Conservation (phyloP, 805 yeast genomes). For the Saturnispora zaruensis region DNA sequence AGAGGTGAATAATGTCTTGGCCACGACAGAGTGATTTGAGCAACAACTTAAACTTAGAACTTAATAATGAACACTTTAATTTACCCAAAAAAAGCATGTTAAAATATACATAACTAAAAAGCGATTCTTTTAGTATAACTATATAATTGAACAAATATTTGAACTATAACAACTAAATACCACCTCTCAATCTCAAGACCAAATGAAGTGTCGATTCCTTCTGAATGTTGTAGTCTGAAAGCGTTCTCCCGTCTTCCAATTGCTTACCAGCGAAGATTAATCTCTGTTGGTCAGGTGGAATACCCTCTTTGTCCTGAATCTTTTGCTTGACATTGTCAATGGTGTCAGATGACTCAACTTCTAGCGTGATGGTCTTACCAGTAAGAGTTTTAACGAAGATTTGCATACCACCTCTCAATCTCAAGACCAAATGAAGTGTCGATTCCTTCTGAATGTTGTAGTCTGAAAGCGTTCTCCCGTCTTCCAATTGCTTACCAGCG, state of each 20-base stretch:
- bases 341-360: slow-evolving; percentile 96
- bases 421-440: slow-evolving; percentile 88
- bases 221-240: slow-evolving; percentile 96
- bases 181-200: slow-evolving; percentile 98
- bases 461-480: slow-evolving; percentile 97
- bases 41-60: too few species aligned
- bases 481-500: slow-evolving; percentile 99
- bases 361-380: slow-evolving; percentile 71
- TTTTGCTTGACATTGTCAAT: slow-evolving; percentile 94
- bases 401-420: slow-evolving; percentile 75
- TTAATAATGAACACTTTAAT: neutral
- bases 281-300: slow-evolving; percentile 97
- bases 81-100: neutral
- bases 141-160: too few species aligned
- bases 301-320: slow-evolving; percentile 96
- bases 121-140: neutral
- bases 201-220: slow-evolving; percentile 95
- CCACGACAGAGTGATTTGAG: too few species aligned
- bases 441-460: slow-evolving; percentile 99
- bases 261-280: slow-evolving; percentile 97
- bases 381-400: slow-evolving; percentile 49
- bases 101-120: neutral
- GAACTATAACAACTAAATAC: slow-evolving; percentile 28
- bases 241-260: slow-evolving; percentile 92
- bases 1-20: slow-evolving; percentile 25